A percentile compares a stretch with the other conserved stretches of the same genome.
These are phyloP conservation scores for Boehmeria nivea DNA, from an alignment of 306 rosid genomes.

Conservation along the genomic window DNA sequence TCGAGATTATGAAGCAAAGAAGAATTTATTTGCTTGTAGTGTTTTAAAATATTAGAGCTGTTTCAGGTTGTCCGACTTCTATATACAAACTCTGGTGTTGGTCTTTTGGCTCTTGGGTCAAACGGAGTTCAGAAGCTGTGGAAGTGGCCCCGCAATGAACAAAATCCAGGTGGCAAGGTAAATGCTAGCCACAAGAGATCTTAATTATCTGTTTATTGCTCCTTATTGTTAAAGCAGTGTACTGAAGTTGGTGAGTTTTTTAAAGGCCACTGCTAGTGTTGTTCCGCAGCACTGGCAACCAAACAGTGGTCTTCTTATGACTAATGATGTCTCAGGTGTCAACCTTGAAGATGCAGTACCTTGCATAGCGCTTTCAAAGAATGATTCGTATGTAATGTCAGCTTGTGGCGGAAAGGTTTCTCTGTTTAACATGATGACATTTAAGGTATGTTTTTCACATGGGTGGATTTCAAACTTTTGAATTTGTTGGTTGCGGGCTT, in stretches of 20 bases:
- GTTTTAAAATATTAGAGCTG: constrained; percentile 2
- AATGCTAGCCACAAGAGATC: constrained; percentile 5
- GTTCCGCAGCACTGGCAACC: constrained; percentile 90
- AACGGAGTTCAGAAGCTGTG: constrained; percentile 82
- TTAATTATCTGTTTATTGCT: constrained; percentile 11
- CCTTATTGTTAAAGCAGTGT: constrained; percentile 13
- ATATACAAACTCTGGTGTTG: constrained; percentile 69
- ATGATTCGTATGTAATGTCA: constrained; percentile 81
- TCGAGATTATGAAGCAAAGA: constrained; percentile 13
- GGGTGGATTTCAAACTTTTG: constrained; percentile 2
- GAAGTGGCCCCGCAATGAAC: constrained; percentile 81
- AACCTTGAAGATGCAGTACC: constrained; percentile 86
- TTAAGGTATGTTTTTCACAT: constrained; percentile 42
- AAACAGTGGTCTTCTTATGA: constrained; percentile 79
- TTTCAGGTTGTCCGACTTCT: constrained; percentile 71
- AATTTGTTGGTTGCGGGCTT: too few relatives aligned
- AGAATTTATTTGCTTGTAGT: constrained; percentile 16
- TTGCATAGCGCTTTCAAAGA: constrained; percentile 81
- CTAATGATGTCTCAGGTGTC: constrained; percentile 71
- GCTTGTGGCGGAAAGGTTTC: constrained; percentile 88
- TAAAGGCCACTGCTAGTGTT: constrained; percentile 78
- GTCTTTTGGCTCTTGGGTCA: constrained; percentile 85
- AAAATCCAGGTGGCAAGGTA: constrained; percentile 71
- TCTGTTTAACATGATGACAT: constrained; percentile 76
- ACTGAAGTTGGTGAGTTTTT: constrained; percentile 32